Percentiles rank a stretch among this genome's conserved stretches.
phyloP scores from a whole-genome alignment of 2,329 filamentous ascomycete genomes.

The Coniochaeta pulveracea region DNA sequence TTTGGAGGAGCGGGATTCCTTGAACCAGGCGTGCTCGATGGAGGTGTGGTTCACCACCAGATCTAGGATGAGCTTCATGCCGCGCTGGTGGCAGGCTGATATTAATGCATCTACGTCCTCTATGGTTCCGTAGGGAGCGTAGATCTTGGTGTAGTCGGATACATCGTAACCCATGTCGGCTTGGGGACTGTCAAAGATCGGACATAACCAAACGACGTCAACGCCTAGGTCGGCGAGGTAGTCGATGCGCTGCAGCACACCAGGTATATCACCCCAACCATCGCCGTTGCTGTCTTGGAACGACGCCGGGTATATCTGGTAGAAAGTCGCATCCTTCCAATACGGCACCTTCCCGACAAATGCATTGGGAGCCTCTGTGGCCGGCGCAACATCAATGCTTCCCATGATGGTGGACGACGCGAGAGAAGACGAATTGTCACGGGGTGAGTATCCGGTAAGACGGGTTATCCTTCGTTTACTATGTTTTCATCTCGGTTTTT shows the following conservation, averaged over 20 bases:
- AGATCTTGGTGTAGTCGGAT: constrained; percentile 31
- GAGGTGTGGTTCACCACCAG: constrained; percentile 63
- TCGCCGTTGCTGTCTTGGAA: constrained; percentile 43
- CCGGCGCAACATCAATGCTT: not conserved
- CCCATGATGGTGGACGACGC: too few species aligned
- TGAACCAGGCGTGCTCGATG: constrained; percentile 45
- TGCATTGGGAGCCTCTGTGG: constrained; percentile 14
- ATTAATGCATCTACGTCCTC: constrained; percentile 55
- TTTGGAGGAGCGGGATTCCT: constrained; percentile 37
- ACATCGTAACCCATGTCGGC: constrained; percentile 65
- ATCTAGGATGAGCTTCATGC: constrained; percentile 59
- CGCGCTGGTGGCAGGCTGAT: constrained; percentile 42
- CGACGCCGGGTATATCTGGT: constrained; percentile 42
- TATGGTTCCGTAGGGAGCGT: constrained; percentile 55
- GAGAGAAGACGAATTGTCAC: too few species aligned
- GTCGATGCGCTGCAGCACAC: constrained; percentile 52
- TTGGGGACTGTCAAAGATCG: constrained; percentile 39
- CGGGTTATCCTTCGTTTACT: too few species aligned
- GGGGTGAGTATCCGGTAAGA: too few species aligned
- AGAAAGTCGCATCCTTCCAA: constrained; percentile 35
- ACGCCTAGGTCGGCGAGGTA: constrained; percentile 48
- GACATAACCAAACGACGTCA: constrained; percentile 44
- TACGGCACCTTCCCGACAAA: constrained; percentile 24
- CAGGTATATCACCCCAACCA: constrained; percentile 51
- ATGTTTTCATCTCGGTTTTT: too few species aligned